Evolutionary conservation across 2,329 filamentous ascomycete genomes (phyloP).

Genomic region (Epichloe uncinata): DNA sequence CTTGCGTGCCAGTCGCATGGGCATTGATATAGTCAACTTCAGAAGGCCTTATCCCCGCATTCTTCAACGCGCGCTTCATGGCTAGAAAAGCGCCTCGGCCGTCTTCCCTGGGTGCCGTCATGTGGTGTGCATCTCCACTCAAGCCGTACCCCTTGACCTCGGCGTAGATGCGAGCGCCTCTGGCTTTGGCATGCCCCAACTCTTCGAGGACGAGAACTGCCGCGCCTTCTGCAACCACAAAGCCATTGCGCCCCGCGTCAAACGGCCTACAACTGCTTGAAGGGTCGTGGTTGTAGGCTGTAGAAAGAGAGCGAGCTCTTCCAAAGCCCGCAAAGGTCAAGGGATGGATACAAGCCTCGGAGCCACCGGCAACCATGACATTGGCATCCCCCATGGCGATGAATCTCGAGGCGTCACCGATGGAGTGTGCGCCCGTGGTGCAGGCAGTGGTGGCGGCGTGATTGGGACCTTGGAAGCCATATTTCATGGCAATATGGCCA

Average conservation of each 20-base stretch:
- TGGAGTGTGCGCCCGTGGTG: constrained; percentile 87
- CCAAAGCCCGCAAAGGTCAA: constrained; percentile 87
- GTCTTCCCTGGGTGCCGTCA: constrained; percentile 77
- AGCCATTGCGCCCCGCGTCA: constrained; percentile 65
- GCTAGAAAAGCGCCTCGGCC: constrained; percentile 70
- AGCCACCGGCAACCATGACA: constrained; percentile 91
- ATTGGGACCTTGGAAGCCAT: constrained; percentile 82
- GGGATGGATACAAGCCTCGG: constrained; percentile 92
- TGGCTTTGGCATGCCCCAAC: constrained; percentile 67
- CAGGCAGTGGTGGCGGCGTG: constrained; percentile 90
- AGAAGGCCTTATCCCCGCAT: constrained; percentile 54
- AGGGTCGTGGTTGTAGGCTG: constrained; percentile 63
- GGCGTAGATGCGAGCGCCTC: constrained; percentile 74
- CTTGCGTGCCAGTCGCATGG: constrained; percentile 75
- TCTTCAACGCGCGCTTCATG: constrained; percentile 71
- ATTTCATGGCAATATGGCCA: constrained; percentile 86
- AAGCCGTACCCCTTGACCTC: constrained; percentile 82
- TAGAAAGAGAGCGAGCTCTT: constrained; percentile 73
- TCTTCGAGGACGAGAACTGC: constrained; percentile 84
- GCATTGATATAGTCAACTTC: constrained; percentile 88
- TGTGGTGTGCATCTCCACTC: constrained; percentile 82
- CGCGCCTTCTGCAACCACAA: constrained; percentile 87
- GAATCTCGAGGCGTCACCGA: constrained; percentile 87
- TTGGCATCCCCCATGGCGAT: constrained; percentile 80
- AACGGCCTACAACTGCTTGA: constrained; percentile 70